Percentiles rank a stretch among this genome's conserved stretches.
These are phyloP conservation scores for Fraxinus angustifolia DNA, from an alignment of 305 asterid species.

Conservation along the genomic window DNA sequence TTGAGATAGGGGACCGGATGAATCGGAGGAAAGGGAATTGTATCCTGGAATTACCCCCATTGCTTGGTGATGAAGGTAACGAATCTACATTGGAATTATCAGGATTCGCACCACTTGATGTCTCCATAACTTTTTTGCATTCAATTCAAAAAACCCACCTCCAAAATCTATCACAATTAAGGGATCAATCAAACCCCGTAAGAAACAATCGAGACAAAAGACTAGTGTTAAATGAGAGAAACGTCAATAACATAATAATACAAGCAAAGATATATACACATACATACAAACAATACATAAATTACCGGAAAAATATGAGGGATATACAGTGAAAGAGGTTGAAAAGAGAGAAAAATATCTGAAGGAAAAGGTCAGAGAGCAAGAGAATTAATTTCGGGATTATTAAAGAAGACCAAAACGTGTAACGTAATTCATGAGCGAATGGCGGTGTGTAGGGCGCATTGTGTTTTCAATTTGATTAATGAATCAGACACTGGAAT, in stretches of 20 bases:
- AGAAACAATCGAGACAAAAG: neutral
- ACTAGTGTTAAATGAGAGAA: neutral
- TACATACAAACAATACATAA: neutral
- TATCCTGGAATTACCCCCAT: constrained; percentile 26
- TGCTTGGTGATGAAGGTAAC: constrained; percentile 24
- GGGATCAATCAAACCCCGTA: neutral
- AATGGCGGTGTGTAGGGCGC: neutral
- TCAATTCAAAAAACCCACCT: constrained; percentile 5
- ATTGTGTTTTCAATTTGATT: neutral
- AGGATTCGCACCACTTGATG: constrained; percentile 21
- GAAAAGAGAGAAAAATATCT: constrained; percentile 3
- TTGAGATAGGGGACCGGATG: constrained; percentile 62
- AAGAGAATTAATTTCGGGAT: neutral
- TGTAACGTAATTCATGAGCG: constrained; percentile 6
- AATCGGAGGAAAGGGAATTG: constrained; percentile 55
- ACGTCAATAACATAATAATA: neutral
- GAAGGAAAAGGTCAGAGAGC: constrained; percentile 2
- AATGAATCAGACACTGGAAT: neutral
- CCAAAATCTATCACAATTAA: neutral
- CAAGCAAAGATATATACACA: neutral
- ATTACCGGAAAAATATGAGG: neutral
- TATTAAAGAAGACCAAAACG: constrained; percentile 16
- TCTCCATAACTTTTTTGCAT: constrained; percentile 24
- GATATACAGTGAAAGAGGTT: neutral
- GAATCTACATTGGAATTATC: constrained; percentile 31